These are phyloP conservation scores for Dipodascus geniculatus DNA, from an alignment of 805 yeast species.

Conservation along the genomic window DNA sequence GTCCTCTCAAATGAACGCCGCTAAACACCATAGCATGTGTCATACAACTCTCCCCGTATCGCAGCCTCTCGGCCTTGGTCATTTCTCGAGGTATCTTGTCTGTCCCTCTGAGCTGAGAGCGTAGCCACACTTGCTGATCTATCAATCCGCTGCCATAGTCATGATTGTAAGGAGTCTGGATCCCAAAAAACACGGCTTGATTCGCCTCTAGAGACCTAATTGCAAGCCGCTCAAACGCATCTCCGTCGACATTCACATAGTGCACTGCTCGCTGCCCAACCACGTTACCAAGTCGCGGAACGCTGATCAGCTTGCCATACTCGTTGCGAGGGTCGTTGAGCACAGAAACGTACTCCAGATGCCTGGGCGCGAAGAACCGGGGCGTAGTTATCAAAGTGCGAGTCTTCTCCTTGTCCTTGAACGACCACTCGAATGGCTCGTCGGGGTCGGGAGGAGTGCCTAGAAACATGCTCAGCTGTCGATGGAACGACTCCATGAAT, in stretches of 20 bases:
- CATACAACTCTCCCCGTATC: constrained; percentile 64
- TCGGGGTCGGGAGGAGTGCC: constrained; percentile 72
- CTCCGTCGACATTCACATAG: constrained; percentile 58
- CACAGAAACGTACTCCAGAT: constrained; percentile 45
- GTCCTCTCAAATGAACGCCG: constrained; percentile 61
- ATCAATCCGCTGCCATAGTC: constrained; percentile 54
- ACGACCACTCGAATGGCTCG: constrained; percentile 64
- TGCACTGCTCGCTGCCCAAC: constrained; percentile 56
- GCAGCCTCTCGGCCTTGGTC: constrained; percentile 55
- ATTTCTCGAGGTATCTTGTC: constrained; percentile 30
- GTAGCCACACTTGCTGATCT: constrained; percentile 57
- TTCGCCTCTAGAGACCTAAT: constrained; percentile 56
- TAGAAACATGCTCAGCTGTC: constrained; percentile 52
- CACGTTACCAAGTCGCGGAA: constrained; percentile 66
- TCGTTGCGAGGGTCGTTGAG: constrained; percentile 75
- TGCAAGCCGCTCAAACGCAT: constrained; percentile 45
- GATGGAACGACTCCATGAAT: constrained; percentile 52
- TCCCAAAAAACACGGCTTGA: constrained; percentile 78
- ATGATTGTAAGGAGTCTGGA: constrained; percentile 75
- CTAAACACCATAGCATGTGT: constrained; percentile 86
- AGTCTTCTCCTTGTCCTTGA: constrained; percentile 56
- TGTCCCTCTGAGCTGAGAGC: constrained; percentile 41
- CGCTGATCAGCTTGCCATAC: constrained; percentile 49
- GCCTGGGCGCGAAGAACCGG: constrained; percentile 23
- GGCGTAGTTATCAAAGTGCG: constrained; percentile 18